Base-by-base conservation (phyloP, 202 grass and related monocot genomes). In the Dendrocalamus latiflorus region DNA sequence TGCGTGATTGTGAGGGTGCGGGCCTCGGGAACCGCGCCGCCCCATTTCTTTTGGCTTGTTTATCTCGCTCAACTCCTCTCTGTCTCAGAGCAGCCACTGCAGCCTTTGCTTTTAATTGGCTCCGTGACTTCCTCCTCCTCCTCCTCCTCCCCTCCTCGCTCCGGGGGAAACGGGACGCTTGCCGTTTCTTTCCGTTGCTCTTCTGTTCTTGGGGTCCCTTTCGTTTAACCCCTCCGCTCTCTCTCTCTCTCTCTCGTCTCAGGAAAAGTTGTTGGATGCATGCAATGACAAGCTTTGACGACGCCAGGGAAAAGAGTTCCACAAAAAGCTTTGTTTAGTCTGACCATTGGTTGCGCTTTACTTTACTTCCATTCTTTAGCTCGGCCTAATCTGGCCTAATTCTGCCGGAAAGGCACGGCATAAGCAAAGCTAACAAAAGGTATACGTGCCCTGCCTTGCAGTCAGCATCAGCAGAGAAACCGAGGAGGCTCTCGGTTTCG, bases 1-100 rank as follows among this genome's bases (percentile, higher is more conserved):
- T 72, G 87, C 80, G 70, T 81, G 85, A 86, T 89, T 84, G 68
- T 68, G 81, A 76, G 66, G 75, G 12, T 2, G n/a, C 74, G 12
- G 4, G n/a, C 74, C 30, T 89, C 78, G 83, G 68, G 77, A 86
- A 86, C 73, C 81, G 70, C 33, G 80, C 63, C 41, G 6, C 41
- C 9, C 77, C 64, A 77, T 85, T 85, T 77, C 7, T 49, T 82
- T 85, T 54, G 0, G 0, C 47, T 80, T 48, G 81, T 81, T 87
- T 77, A 77, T 53, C 68, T 45, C 37, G 0, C 41, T 77, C 39
- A 15, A 4, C 38, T 0, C 43, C 16, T 18, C 50, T 53, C 2
- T 0, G 18, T 30, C 47, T 42, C 65, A 8, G 17, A 8, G 67
- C 79, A 75, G 61, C 74, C 17, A 20, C 51, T 45, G 64, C 82